Base-by-base conservation (phyloP, 345 rosid species). In the Populus pruinosa region DNA sequence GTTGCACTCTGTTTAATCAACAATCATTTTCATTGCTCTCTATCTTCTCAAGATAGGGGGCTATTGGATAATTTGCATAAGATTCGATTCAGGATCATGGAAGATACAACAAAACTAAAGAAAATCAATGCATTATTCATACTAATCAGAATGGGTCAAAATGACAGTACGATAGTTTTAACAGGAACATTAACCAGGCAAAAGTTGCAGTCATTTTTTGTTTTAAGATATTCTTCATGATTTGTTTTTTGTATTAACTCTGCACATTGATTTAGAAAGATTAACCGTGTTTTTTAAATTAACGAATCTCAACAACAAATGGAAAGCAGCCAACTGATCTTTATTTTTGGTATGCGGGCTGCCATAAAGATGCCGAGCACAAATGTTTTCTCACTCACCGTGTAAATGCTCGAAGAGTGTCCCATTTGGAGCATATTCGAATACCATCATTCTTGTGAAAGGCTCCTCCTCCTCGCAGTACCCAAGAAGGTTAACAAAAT, bases 341-440 rank as follows among this genome's bases (percentile, higher is more conserved):
- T n/a, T 56, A 29, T 71, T 21, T 36, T 53, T 29, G n/a, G 18
- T 31, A 21, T 9, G 62, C 10, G 62, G n/a, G n/a, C 63, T 56
- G 63, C 63, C 39, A 38, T 27, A 29, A 53, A 21, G 53, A 27
- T 5, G 62, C 3, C 5, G 18, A 53, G 33, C 47, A 17, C 8
- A 33, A 11, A 82, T 41, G 38, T 66, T 59, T 17, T 59, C 27
- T 23, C 29, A 84, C 97, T 91, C 64, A 96, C 99, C 71, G 70
- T 96, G 95, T 64, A 96, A 87, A 89, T 96, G 98, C 87, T 96
- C 98, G 56, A 86, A 93, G 79, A 96, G 95, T 8, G 92, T 89
- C 81, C 99, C 99, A 71, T 91, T 96, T 18, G 98, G 95, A 66
- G 97, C 97, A 76, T 96, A 96, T 83, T 96, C 98, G 47, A 92